These are phyloP conservation scores for Suillus spraguei DNA, from an alignment of 768 basidiomycete species.

Conservation along the genomic window DNA sequence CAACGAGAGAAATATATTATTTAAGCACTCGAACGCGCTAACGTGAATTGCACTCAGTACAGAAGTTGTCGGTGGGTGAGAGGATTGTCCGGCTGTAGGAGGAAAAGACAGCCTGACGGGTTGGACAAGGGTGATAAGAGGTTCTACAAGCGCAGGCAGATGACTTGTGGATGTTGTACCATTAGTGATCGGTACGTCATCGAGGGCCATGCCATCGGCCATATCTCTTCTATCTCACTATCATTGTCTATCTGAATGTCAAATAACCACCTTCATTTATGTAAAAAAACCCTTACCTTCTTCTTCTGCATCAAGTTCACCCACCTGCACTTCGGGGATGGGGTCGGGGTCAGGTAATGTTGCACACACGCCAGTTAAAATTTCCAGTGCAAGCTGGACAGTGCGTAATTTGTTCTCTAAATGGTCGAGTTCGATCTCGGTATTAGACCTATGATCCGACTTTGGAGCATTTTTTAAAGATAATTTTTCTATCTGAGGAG, in stretches of 20 bases:
- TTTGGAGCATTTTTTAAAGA: constrained; percentile 68
- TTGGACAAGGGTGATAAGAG: constrained; percentile 67
- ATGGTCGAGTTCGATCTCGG: constrained; percentile 70
- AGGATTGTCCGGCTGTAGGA: constrained; percentile 65
- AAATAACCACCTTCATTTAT: constrained; percentile 30
- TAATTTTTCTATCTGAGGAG: constrained; percentile 51
- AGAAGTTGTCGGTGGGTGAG: constrained; percentile 88
- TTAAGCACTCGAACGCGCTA: constrained; percentile 85
- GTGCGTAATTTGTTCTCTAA: constrained; percentile 74
- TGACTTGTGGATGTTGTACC: constrained; percentile 35
- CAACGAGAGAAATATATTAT: constrained; percentile 83
- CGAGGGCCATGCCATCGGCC: constrained; percentile 24
- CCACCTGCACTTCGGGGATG: constrained; percentile 42
- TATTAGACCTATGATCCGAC: constrained; percentile 72
- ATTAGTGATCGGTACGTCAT: constrained; percentile 28
- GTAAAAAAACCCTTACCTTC: constrained; percentile 33
- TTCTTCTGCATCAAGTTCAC: constrained; percentile 36
- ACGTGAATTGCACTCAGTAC: constrained; percentile 83
- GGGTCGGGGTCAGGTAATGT: constrained; percentile 85
- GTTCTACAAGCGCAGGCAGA: constrained; percentile 64
- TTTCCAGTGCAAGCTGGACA: constrained; percentile 82
- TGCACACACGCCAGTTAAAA: constrained; percentile 87
- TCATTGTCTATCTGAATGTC: constrained; percentile 47
- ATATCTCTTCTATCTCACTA: constrained; percentile 39
- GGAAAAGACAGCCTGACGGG: constrained; percentile 85